Evolutionary conservation across 768 basidiomycete genomes (phyloP).

Genomic region (Agaricus bisporus): DNA sequence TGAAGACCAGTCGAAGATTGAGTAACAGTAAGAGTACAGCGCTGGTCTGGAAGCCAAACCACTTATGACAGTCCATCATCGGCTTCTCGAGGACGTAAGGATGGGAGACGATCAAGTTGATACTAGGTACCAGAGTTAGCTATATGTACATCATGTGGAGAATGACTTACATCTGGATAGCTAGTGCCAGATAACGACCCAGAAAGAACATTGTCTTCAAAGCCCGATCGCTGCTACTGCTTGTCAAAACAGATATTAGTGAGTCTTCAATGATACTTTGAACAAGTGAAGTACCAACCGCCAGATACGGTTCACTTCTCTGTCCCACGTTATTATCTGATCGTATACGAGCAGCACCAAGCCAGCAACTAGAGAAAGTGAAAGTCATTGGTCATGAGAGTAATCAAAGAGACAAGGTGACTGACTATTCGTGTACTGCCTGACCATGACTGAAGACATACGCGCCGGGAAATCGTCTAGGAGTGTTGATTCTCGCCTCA

Average conservation of each 20-base stretch:
- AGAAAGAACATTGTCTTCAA: neutral
- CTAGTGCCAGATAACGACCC: neutral
- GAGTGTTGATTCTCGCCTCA: no score
- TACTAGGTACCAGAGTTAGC: neutral
- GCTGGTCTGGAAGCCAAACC: slow-evolving; percentile 1
- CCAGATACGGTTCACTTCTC: slow-evolving; percentile 2
- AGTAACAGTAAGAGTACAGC: neutral
- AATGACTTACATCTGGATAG: neutral
- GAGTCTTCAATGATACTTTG: no score
- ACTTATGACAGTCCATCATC: neutral
- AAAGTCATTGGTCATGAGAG: no score
- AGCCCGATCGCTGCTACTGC: neutral
- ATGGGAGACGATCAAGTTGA: neutral
- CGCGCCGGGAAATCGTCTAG: no score
- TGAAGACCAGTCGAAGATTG: neutral
- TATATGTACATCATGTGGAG: no score
- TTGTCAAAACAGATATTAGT: no score
- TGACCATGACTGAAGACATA: no score
- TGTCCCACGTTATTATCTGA: slow-evolving; percentile 1
- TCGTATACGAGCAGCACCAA: neutral
- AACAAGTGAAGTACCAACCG: neutral
- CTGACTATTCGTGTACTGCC: no score
- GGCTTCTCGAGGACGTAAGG: neutral
- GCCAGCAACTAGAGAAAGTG: no score
- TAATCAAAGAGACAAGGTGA: no score